Percentiles rank a stretch among this genome's conserved stretches.
Conservation (phyloP, 345 rosid species). For the Rhodomyrtus tomentosa region DNA sequence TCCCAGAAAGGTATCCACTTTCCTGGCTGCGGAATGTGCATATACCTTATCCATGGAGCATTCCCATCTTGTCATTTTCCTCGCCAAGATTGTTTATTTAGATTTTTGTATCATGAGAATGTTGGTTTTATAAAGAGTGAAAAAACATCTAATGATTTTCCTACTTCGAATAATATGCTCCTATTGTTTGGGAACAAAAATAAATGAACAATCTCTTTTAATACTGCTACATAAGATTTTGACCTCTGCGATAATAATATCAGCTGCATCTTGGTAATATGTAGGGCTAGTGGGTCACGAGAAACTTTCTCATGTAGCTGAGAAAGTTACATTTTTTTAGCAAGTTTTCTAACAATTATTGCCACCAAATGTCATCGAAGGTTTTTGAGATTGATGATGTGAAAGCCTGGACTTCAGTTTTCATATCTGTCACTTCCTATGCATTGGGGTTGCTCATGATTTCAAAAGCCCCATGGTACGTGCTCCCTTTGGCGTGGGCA, state of each 20-base stretch:
- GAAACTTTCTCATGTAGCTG: neutral
- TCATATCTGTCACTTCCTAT: slow-evolving; percentile 71
- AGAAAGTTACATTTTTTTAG: neutral
- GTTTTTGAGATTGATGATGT: slow-evolving; percentile 77
- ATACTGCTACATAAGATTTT: neutral
- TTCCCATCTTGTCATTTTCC: neutral
- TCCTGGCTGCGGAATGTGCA: neutral
- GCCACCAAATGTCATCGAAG: slow-evolving; percentile 16
- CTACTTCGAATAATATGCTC: neutral
- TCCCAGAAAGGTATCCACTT: slow-evolving; percentile 47
- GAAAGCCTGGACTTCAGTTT: slow-evolving; percentile 84
- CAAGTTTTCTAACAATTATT: neutral
- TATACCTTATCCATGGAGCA: neutral
- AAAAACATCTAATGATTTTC: neutral
- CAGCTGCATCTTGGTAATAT: neutral
- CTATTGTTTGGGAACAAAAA: neutral
- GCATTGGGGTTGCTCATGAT: slow-evolving; percentile 75
- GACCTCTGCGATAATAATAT: neutral
- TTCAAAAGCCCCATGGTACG: slow-evolving; percentile 83
- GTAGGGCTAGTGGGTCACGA: neutral
- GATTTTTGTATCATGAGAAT: neutral
- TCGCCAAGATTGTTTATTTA: neutral
- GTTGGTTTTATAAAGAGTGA: neutral
- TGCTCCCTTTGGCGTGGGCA: slow-evolving; percentile 94
- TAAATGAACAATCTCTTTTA: neutral